These are phyloP conservation scores for Jamesozyma spencerorum DNA, from an alignment of 805 yeast species.

Conservation along the genomic window DNA sequence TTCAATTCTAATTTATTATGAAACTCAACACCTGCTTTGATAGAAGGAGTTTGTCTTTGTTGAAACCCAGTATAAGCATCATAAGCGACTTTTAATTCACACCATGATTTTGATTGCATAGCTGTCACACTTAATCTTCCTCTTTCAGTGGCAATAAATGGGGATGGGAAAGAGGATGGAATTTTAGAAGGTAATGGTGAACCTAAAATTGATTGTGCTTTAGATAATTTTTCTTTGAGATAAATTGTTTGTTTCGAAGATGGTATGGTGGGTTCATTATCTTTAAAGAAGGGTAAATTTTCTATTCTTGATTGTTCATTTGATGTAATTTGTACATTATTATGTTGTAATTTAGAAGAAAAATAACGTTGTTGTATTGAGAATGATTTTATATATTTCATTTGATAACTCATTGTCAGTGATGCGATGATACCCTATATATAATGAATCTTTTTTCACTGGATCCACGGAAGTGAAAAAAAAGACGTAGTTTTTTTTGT, in stretches of 20 bases:
- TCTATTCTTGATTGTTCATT: background rate
- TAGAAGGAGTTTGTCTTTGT: conserved; percentile 30
- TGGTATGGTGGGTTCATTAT: background rate
- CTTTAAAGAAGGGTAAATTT: conserved; percentile 1
- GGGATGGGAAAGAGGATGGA: conserved; percentile 13
- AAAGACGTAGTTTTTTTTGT: too few relatives aligned
- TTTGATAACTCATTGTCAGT: background rate
- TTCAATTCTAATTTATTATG: conserved; percentile 42
- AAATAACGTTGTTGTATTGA: too few relatives aligned
- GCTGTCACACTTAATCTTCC: conserved; percentile 41
- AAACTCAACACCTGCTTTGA: conserved; percentile 38
- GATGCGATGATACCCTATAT: too few relatives aligned
- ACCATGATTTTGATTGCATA: conserved; percentile 52
- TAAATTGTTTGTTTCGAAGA: conserved; percentile 9
- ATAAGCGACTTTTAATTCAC: conserved; percentile 53
- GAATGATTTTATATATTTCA: background rate
- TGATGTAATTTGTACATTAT: too few relatives aligned
- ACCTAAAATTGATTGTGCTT: conserved; percentile 15
- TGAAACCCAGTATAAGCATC: conserved; percentile 40
- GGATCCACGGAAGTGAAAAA: too few relatives aligned
- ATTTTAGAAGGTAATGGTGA: conserved; percentile 11
- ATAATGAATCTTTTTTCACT: too few relatives aligned
- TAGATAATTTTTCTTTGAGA: conserved; percentile 12
- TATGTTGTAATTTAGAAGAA: too few relatives aligned
- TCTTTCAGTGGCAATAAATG: conserved; percentile 10